Conservation (phyloP, 1,139 yeast genomes). For the Pichia sp. region DNA sequence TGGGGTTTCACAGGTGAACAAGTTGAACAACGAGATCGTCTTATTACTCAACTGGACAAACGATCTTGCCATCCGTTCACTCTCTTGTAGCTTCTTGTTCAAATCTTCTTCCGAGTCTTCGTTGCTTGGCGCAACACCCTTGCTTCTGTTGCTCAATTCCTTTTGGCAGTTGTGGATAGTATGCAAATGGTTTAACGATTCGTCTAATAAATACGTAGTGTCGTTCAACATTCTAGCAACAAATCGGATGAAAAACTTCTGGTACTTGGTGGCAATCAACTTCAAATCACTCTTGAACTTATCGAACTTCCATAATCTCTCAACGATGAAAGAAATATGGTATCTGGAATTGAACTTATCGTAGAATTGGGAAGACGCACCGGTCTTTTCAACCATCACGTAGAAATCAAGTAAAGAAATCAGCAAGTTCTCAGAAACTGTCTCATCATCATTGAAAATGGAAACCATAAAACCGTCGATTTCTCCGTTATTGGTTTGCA, state of each 20-base stretch:
- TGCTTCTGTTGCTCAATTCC: conserved; percentile 46
- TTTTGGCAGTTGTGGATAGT: conserved; percentile 74
- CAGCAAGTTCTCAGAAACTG: conserved; percentile 65
- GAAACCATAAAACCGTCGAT: conserved; percentile 72
- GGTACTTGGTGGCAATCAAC: conserved; percentile 60
- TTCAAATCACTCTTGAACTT: conserved; percentile 66
- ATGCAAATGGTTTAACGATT: conserved; percentile 75
- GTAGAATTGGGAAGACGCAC: conserved; percentile 92
- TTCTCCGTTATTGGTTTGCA: conserved; percentile 30
- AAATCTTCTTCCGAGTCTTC: conserved; percentile 65
- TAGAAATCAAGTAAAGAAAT: conserved; percentile 87
- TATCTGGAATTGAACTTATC: conserved; percentile 93
- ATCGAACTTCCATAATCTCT: conserved; percentile 77
- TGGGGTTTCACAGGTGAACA: conserved; percentile 87
- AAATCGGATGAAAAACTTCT: conserved; percentile 84
- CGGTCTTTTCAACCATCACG: conserved; percentile 95
- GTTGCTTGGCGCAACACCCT: conserved; percentile 43
- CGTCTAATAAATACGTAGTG: conserved; percentile 88
- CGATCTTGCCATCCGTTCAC: conserved; percentile 79
- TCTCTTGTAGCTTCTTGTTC: conserved; percentile 48
- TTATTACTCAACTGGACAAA: conserved; percentile 83
- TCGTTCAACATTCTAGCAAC: conserved; percentile 96
- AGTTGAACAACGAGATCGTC: conserved; percentile 72
- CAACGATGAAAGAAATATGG: conserved; percentile 80
- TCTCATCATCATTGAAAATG: conserved; percentile 59